Conservation (phyloP, 1,284 basidiomycete species). For the Moesziomyces parantarcticus region DNA sequence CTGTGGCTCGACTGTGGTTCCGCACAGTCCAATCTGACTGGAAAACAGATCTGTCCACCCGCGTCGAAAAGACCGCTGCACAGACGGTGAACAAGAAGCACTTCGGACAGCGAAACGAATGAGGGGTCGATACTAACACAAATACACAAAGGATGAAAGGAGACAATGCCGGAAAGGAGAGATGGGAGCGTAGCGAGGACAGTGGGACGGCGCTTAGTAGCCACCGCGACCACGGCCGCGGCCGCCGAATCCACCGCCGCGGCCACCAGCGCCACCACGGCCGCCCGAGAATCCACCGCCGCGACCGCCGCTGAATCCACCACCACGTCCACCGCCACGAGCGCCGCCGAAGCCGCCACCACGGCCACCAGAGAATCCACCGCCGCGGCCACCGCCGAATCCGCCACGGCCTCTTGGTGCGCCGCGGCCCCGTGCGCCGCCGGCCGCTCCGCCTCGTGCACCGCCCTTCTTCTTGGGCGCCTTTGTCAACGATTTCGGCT, state of each 20-base stretch:
- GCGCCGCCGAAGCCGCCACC: slow-evolving; percentile 50
- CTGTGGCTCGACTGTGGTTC: too few relatives aligned
- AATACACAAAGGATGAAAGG: slow-evolving; percentile 11
- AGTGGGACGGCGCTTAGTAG: slow-evolving; percentile 25
- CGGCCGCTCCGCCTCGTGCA: slow-evolving; percentile 43
- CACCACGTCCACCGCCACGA: slow-evolving; percentile 53
- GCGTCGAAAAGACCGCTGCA: background rate
- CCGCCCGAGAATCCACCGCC: slow-evolving; percentile 57
- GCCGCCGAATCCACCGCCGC: slow-evolving; percentile 7
- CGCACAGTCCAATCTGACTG: too few relatives aligned
- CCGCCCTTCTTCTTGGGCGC: slow-evolving; percentile 55
- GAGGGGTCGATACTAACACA: slow-evolving; percentile 14
- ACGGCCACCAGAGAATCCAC: slow-evolving; percentile 65
- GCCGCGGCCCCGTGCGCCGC: slow-evolving; percentile 39
- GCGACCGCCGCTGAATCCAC: slow-evolving; percentile 36
- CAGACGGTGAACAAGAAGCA: background rate
- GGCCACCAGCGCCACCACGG: slow-evolving; percentile 55
- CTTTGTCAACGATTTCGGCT: slow-evolving; percentile 77
- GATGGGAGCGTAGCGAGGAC: background rate
- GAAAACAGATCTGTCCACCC: too few relatives aligned
- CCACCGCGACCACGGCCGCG: slow-evolving; percentile 57
- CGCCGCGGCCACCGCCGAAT: slow-evolving; percentile 43
- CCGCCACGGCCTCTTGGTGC: slow-evolving; percentile 65
- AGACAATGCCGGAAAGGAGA: slow-evolving; percentile 1
- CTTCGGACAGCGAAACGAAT: slow-evolving; percentile 5